Percentiles rank a stretch among this genome's conserved stretches.
These are phyloP conservation scores for Talinum fruticosum DNA, from an alignment of 148 eudicot species.

Conservation along the genomic window DNA sequence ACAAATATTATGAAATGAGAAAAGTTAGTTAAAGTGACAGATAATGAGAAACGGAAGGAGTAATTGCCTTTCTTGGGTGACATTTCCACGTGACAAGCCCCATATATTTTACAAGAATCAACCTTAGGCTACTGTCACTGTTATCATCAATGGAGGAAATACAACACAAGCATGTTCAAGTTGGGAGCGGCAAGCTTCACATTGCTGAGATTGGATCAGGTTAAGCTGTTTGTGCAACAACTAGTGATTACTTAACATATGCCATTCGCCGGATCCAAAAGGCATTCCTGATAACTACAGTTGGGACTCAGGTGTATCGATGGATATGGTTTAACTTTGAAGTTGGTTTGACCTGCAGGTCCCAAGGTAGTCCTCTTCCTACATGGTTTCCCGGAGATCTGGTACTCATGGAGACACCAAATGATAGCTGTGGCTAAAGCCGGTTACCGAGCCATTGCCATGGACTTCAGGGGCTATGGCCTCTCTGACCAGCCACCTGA, in stretches of 20 bases:
- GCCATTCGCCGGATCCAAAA: background rate
- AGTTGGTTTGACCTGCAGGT: slow-evolving; percentile 13
- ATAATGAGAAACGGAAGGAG: too few relatives aligned
- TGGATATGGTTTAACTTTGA: background rate
- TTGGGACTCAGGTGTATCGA: background rate
- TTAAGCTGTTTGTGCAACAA: background rate
- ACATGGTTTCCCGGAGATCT: slow-evolving; percentile 57
- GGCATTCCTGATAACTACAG: too few relatives aligned
- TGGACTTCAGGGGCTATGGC: slow-evolving; percentile 56
- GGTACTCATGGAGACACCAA: slow-evolving; percentile 65
- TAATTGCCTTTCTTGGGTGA: too few relatives aligned
- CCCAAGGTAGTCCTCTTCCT: slow-evolving; percentile 25
- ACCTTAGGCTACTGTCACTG: background rate
- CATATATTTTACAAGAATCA: background rate
- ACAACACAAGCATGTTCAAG: slow-evolving; percentile 28
- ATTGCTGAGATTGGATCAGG: slow-evolving; percentile 33
- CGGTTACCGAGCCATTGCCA: slow-evolving; percentile 46
- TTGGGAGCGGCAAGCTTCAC: slow-evolving; percentile 23
- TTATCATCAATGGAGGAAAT: slow-evolving; percentile 24
- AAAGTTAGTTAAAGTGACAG: too few relatives aligned
- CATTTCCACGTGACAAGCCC: background rate
- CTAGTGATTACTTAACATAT: background rate
- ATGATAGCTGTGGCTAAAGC: slow-evolving; percentile 49
- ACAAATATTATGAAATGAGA: too few relatives aligned
- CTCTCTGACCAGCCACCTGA: slow-evolving; percentile 45